A percentile compares a stretch with the other conserved stretches of the same genome.
phyloP scores from a whole-genome alignment of 139 green algal species.

The Choricystis sp. region DNA sequence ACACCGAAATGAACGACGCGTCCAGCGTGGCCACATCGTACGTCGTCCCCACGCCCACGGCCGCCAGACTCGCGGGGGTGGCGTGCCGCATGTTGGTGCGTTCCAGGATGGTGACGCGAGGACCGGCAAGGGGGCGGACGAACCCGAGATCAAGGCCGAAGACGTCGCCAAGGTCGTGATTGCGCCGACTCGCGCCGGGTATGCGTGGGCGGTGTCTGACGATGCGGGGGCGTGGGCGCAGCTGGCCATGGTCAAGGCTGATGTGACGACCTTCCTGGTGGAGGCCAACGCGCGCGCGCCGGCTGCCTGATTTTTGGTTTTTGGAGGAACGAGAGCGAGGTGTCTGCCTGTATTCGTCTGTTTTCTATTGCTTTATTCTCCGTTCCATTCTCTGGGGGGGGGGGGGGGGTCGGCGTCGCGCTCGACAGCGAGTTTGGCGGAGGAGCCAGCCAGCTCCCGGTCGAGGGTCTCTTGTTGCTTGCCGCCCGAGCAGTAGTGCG shows the following conservation, averaged over 20 bases:
- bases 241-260: background rate
- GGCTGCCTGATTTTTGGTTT: background rate
- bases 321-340: background rate
- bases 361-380: conserved; percentile 2
- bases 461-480: background rate
- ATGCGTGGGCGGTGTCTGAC: background rate
- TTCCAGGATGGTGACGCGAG: conserved; percentile 73
- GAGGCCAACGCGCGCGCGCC: background rate
- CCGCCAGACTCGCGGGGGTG: conserved; percentile 30
- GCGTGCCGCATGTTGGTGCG: conserved; percentile 82
- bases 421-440: too few relatives aligned
- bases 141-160: too few relatives aligned
- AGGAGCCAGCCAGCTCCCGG: too few relatives aligned
- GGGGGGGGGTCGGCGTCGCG: too few relatives aligned
- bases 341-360: background rate
- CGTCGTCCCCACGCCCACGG: conserved; percentile 11
- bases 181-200: too few relatives aligned
- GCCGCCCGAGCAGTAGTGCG: background rate
- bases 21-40: conserved; percentile 77
- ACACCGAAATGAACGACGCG: conserved; percentile 89
- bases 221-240: background rate
- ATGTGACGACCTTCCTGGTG: background rate
- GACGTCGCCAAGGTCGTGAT: too few relatives aligned
- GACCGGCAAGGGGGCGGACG: too few relatives aligned
- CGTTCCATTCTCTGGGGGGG: background rate